Evolutionary conservation across 1,139 yeast species (phyloP).

Genomic region (Eremothecium gossypii): DNA sequence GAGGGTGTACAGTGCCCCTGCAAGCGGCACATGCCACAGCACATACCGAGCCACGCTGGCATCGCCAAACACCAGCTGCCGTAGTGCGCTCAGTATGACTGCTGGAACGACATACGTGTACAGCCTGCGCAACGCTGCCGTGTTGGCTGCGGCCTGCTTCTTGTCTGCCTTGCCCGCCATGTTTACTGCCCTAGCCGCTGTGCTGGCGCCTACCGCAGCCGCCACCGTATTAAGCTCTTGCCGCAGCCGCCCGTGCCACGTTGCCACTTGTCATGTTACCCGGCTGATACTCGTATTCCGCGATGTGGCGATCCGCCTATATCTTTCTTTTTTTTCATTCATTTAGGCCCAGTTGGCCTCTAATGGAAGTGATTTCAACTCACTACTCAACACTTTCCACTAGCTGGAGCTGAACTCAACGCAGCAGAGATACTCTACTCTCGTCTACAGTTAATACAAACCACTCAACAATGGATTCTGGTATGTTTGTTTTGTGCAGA

Average conservation of each 20-base stretch:
- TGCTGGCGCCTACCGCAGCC: no score
- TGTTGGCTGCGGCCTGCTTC: slow-evolving; percentile 16
- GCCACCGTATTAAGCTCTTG: not conserved
- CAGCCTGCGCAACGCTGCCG: slow-evolving; percentile 10
- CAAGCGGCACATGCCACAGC: slow-evolving; percentile 19
- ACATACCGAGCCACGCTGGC: slow-evolving; percentile 12
- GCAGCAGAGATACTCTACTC: slow-evolving; percentile 5
- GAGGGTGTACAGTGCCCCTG: slow-evolving; percentile 19
- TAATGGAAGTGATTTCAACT: slow-evolving; percentile 3
- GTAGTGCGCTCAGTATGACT: slow-evolving; percentile 13
- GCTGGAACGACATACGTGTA: slow-evolving; percentile 12
- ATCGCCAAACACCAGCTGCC: slow-evolving; percentile 9
- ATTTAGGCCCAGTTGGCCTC: slow-evolving; percentile 5
- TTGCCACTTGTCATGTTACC: not conserved
- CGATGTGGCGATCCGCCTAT: not conserved
- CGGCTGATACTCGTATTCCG: not conserved
- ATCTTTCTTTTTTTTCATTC: not conserved
- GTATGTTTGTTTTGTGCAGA: slow-evolving; percentile 12
- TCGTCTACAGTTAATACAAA: slow-evolving; percentile 6
- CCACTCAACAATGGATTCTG: slow-evolving; percentile 20
- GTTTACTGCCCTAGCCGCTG: not conserved
- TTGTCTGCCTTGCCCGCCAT: slow-evolving; percentile 21
- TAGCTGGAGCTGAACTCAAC: slow-evolving; percentile 4
- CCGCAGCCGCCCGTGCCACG: not conserved
- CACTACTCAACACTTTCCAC: slow-evolving; percentile 6